Evolutionary conservation across 495 filamentous ascomycete species (phyloP).

Genomic region (Aeminium ludgeri): DNA sequence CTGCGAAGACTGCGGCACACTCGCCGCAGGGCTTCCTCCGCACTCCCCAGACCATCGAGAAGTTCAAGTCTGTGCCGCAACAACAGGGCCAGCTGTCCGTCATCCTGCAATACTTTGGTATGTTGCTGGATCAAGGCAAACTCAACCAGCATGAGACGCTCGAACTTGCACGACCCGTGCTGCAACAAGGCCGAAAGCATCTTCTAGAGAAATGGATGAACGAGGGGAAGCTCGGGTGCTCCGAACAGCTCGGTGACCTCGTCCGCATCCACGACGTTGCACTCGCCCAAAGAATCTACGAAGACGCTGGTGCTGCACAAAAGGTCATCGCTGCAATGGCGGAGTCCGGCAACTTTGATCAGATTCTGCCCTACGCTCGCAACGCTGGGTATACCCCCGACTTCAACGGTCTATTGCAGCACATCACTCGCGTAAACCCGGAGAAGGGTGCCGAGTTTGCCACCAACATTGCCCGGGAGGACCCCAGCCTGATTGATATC

Average conservation of each 20-base stretch:
- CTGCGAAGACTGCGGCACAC: constrained; percentile 89
- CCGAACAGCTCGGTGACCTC: constrained; percentile 89
- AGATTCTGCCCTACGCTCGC: constrained; percentile 80
- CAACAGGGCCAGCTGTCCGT: constrained; percentile 68
- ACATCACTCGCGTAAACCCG: constrained; percentile 76
- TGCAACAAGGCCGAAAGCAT: constrained; percentile 87
- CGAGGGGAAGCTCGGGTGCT: constrained; percentile 87
- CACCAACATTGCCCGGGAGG: constrained; percentile 66
- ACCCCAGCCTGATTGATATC: constrained; percentile 73
- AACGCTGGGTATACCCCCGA: constrained; percentile 76
- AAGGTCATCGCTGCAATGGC: constrained; percentile 91
- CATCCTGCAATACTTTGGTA: constrained; percentile 94
- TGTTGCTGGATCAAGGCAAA: constrained; percentile 85
- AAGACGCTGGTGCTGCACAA: constrained; percentile 67
- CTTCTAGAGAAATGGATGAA: constrained; percentile 93
- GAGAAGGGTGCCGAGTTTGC: constrained; percentile 95
- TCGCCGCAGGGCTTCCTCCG: constrained; percentile 91
- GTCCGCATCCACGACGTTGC: constrained; percentile 75
- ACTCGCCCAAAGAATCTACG: constrained; percentile 71
- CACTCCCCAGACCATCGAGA: constrained; percentile 82
- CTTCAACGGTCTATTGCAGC: constrained; percentile 73
- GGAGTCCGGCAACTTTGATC: constrained; percentile 89
- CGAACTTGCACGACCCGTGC: constrained; percentile 79
- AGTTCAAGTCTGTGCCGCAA: constrained; percentile 71
- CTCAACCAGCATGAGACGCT: constrained; percentile 87